Evolutionary conservation across 345 rosid species (phyloP), one percentile per base, ranked within the genome.

Genomic region (Eucalyptus erythrocorys): DNA sequence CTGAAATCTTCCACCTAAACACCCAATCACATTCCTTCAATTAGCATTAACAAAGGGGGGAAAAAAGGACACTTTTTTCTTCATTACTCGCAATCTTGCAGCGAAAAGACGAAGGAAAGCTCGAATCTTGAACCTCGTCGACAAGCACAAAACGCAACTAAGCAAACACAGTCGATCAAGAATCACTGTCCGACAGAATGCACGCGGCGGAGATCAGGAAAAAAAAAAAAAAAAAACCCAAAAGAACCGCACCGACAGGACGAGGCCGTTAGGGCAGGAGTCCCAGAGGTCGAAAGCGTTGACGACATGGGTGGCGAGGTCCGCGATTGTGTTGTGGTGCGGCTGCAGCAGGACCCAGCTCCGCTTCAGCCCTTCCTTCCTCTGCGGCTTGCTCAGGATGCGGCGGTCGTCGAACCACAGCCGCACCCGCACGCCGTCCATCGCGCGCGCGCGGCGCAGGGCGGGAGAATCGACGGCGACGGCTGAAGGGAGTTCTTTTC

Each of bases 261-360:
- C 66, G 91, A 98, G 91, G 91, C 99, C 99, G 86, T 81, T 48
- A n/a, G 96, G 98, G 89, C 97, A 98, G 82, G 96, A 89, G 87
- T 89, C 76, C 27, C 84, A 92, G 89, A 98, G 99, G 89, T 90
- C 84, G 89, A 98, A 98, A 55, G 89, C 86, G 89, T 49, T 86
- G 88, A 94, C 92, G 85, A 98, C 64, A 90, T 95, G 91, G 86
- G 94, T 85, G 50, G 98, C 90, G 89, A 98, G 91, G 89, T 97
- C 96, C 87, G 92, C 92, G 93, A 98, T 91, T 90, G 98, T 96
- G 32, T 85, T 90, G 43, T 90, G 96, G 68, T 94, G 94, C 88
- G 96, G 97, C 92, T 97, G 92, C 76, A 96, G 93, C 91, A 96
- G 93, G 88, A 97, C 71, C 99, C 99, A 98, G 94, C 96, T 92